Evolutionary conservation across 2,329 filamentous ascomycete species (phyloP).

Genomic region (Colletotrichum neosansevieriae): DNA sequence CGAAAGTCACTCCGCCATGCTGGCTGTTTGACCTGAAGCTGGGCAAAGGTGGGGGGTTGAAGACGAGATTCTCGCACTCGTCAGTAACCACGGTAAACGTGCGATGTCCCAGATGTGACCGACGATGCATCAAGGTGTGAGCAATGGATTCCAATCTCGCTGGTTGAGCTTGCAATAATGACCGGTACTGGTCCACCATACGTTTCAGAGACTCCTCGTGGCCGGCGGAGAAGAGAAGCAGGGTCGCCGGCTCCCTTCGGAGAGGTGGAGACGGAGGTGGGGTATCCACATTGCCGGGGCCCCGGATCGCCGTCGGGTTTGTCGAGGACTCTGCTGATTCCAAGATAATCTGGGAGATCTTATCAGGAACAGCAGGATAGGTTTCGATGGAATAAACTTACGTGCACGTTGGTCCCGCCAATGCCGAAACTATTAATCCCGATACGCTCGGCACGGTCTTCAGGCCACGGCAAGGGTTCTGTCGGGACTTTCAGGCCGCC

Average conservation of each 20-base stretch:
- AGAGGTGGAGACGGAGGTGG: slow-evolving; percentile 26
- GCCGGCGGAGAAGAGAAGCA: slow-evolving; percentile 41
- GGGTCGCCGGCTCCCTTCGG: slow-evolving; percentile 12
- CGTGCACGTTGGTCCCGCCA: slow-evolving; percentile 54
- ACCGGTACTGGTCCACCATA: slow-evolving; percentile 43
- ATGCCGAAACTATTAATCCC: slow-evolving; percentile 55
- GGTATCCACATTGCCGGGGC: slow-evolving; percentile 16
- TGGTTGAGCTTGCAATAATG: slow-evolving; percentile 41
- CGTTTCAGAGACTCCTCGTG: slow-evolving; percentile 42
- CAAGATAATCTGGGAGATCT: slow-evolving; percentile 18
- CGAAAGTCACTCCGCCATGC: slow-evolving; percentile 38
- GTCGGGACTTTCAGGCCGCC: slow-evolving; percentile 45
- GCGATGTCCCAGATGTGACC: slow-evolving; percentile 46
- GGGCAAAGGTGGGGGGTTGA: slow-evolving; percentile 38
- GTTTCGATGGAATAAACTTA: slow-evolving; percentile 34
- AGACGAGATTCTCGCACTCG: slow-evolving; percentile 41
- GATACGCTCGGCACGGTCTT: slow-evolving; percentile 44
- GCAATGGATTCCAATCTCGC: slow-evolving; percentile 42
- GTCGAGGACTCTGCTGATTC: slow-evolving; percentile 17
- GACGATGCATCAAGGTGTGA: slow-evolving; percentile 47
- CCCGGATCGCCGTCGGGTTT: slow-evolving; percentile 6
- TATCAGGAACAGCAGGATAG: background rate
- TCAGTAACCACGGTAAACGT: slow-evolving; percentile 42
- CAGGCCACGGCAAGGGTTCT: slow-evolving; percentile 45
- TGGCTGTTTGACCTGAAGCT: slow-evolving; percentile 32